phyloP scores from a whole-genome alignment of 2,329 filamentous ascomycete species.

The Falciphora oryzae region DNA sequence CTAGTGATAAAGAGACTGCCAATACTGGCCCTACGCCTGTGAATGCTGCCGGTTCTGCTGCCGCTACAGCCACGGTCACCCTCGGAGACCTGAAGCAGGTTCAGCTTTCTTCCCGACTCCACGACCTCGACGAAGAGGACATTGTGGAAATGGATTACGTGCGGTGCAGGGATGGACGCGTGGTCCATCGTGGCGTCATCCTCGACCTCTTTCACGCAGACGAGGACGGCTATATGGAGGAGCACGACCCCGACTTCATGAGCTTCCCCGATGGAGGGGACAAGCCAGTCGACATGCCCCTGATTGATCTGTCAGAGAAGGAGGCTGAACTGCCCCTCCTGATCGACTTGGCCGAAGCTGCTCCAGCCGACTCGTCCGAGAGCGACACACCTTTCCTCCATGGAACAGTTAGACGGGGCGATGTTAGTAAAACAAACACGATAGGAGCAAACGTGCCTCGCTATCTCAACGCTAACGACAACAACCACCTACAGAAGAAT shows the following conservation, averaged over 20 bases:
- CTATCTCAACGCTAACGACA: no score
- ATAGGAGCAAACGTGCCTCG: no score
- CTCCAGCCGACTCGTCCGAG: no score
- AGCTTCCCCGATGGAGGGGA: not conserved
- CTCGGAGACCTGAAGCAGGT: not conserved
- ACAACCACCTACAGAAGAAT: no score
- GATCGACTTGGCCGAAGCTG: not conserved
- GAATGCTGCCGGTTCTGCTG: not conserved
- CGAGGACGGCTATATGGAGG: constrained; percentile 12
- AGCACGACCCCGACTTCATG: constrained; percentile 6
- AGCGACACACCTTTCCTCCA: not conserved
- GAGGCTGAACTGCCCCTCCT: not conserved
- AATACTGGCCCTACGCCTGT: no score
- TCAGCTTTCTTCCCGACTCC: constrained; percentile 5
- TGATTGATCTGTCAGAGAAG: not conserved
- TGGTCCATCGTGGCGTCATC: constrained; percentile 28
- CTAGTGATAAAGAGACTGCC: not conserved
- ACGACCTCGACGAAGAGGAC: constrained; percentile 11
- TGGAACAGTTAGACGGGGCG: not conserved
- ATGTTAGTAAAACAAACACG: not conserved
- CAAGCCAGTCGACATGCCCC: not conserved
- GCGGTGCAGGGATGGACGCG: constrained; percentile 21
- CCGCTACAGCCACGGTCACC: not conserved
- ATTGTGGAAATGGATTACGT: constrained; percentile 20
- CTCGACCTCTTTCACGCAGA: constrained; percentile 22